Conservation (phyloP, 805 yeast species). For the Kodamaea nitidulidarum region DNA sequence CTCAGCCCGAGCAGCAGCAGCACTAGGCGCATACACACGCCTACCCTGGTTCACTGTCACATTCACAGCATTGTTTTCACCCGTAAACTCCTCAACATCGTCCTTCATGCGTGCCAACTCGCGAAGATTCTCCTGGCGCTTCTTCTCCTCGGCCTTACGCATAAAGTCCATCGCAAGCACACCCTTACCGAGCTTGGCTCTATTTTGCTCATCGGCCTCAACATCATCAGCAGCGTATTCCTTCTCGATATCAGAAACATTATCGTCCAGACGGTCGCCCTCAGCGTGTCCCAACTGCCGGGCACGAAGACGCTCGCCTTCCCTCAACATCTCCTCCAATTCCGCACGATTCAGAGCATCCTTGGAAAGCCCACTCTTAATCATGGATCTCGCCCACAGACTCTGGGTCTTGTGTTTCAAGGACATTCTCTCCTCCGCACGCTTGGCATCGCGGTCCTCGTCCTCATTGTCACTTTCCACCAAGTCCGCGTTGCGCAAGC, state of each 20-base stretch:
- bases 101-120: conserved; percentile 48
- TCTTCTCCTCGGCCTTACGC: conserved; percentile 80
- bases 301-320: conserved; percentile 71
- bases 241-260: conserved; percentile 42
- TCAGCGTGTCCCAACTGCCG: conserved; percentile 68
- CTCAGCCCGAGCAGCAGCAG: conserved; percentile 36
- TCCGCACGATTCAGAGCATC: conserved; percentile 82
- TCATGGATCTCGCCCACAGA: conserved; percentile 88
- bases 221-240: conserved; percentile 35
- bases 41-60: conserved; percentile 67
- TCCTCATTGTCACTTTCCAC: conserved; percentile 55
- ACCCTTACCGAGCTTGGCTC: conserved; percentile 69
- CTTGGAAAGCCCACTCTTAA: conserved; percentile 84
- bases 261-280: conserved; percentile 52
- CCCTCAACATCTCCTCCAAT: conserved; percentile 89
- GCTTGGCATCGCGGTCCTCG: conserved; percentile 64
- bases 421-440: conserved; percentile 92
- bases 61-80: conserved; percentile 43
- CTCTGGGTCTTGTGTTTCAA: conserved; percentile 84
- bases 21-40: conserved; percentile 70
- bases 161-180: conserved; percentile 92
- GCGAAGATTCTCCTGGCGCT: conserved; percentile 54
- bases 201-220: conserved; percentile 32
- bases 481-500: conserved; percentile 62
- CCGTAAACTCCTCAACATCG: conserved; percentile 33